These are phyloP conservation scores for Hypoxylon sp. DNA, from an alignment of 2,329 filamentous ascomycete genomes.

Conservation along the genomic window DNA sequence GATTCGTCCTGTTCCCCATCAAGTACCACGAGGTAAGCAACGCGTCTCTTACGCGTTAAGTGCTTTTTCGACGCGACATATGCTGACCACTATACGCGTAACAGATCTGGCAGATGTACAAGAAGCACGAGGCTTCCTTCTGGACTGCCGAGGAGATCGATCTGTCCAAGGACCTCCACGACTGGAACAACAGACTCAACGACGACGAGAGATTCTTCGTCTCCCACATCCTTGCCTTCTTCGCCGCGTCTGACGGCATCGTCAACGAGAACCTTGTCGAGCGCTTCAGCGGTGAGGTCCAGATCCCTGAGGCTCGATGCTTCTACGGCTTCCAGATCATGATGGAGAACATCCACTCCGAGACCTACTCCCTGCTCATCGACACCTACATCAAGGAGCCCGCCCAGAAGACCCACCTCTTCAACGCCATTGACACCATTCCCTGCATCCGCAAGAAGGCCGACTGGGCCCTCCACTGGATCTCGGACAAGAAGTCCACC, in stretches of 20 bases:
- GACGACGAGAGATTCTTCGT: slow-evolving; percentile 98
- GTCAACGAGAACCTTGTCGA: slow-evolving; percentile 99
- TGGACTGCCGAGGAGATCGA: slow-evolving; percentile 99
- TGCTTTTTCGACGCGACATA: slow-evolving; percentile 49
- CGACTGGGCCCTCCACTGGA: slow-evolving; percentile 97
- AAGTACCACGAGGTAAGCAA: slow-evolving; percentile 96
- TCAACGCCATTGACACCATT: slow-evolving; percentile 99
- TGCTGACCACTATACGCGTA: slow-evolving; percentile 49
- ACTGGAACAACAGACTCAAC: slow-evolving; percentile 98
- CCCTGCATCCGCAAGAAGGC: slow-evolving; percentile 98
- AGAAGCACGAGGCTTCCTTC: slow-evolving; percentile 99
- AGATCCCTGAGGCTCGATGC: slow-evolving; percentile 97
- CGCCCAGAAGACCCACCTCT: slow-evolving; percentile 90
- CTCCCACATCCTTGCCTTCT: slow-evolving; percentile 98
- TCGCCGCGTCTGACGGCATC: slow-evolving; percentile 97
- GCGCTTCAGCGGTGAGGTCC: slow-evolving; percentile 96
- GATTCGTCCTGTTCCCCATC: slow-evolving; percentile 98
- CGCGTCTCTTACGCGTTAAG: slow-evolving; percentile 72
- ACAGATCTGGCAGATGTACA: slow-evolving; percentile 99
- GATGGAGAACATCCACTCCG: slow-evolving; percentile 99
- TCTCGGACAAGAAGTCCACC: slow-evolving; percentile 89
- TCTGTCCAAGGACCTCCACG: slow-evolving; percentile 96
- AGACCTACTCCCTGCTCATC: slow-evolving; percentile 98
- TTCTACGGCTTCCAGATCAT: slow-evolving; percentile 99
- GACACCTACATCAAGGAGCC: slow-evolving; percentile 99